Evolutionary conservation across 1,284 basidiomycete genomes (phyloP).

Genomic region (Polyporus tsugae): DNA sequence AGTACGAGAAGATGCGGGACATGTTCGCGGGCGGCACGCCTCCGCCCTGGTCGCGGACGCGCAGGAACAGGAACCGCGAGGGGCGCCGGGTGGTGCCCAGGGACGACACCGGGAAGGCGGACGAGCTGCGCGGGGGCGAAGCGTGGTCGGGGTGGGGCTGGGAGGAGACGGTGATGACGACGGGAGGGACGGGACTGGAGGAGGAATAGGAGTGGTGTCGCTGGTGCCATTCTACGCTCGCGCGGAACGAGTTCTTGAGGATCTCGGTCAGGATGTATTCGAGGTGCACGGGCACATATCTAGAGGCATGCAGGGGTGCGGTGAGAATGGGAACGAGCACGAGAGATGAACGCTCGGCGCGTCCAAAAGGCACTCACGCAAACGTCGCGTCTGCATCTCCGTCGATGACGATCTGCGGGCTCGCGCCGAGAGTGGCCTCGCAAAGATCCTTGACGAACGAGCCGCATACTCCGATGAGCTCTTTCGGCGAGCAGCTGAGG

Average conservation of each 20-base stretch:
- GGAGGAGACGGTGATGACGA: conserved; percentile 77
- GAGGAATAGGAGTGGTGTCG: conserved; percentile 47
- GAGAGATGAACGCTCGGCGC: not conserved
- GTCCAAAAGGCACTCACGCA: conserved; percentile 59
- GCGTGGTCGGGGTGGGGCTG: conserved; percentile 42
- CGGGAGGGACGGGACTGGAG: conserved; percentile 59
- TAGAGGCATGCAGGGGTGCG: conserved; percentile 44
- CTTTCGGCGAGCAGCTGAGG: conserved; percentile 69
- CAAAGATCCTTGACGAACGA: conserved; percentile 85
- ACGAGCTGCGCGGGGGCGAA: conserved; percentile 11
- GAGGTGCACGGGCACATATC: conserved; percentile 89
- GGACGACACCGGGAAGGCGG: conserved; percentile 11
- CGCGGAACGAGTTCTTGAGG: conserved; percentile 90
- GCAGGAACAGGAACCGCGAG: conserved; percentile 71
- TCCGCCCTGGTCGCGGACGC: conserved; percentile 88
- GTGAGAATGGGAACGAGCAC: conserved; percentile 19
- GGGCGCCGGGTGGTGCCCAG: conserved; percentile 6
- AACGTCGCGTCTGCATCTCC: conserved; percentile 78
- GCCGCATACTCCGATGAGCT: conserved; percentile 81
- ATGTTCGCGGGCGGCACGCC: conserved; percentile 82
- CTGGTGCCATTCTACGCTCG: conserved; percentile 82
- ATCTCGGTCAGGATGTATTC: conserved; percentile 91
- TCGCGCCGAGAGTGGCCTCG: conserved; percentile 84
- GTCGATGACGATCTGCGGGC: conserved; percentile 73
- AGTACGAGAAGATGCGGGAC: conserved; percentile 86